Evolutionary conservation across 805 yeast genomes (phyloP).

Genomic region (Ogataea kodamae): DNA sequence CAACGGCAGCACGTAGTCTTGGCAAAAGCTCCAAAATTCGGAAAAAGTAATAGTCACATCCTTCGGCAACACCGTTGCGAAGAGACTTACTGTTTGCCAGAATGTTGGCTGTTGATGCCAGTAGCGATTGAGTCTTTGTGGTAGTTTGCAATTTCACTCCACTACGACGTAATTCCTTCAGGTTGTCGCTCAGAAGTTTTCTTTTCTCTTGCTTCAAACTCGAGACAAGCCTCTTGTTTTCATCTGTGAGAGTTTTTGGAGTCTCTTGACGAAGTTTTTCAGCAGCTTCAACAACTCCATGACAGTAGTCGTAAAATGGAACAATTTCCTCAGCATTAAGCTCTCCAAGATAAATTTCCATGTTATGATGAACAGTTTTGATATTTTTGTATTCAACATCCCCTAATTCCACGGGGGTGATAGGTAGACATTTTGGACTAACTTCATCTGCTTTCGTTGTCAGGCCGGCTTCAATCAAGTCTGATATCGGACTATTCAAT

Average conservation of each 20-base stretch:
- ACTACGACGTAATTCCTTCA: constrained; percentile 68
- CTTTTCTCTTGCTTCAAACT: constrained; percentile 79
- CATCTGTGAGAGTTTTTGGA: constrained; percentile 67
- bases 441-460: constrained; percentile 11
- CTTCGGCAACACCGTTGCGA: constrained; percentile 35
- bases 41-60: constrained; percentile 55
- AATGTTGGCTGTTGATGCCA: constrained; percentile 59
- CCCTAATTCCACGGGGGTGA: background rate
- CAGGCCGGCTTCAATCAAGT: constrained; percentile 60
- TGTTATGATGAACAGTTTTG: constrained; percentile 47
- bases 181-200: constrained; percentile 69
- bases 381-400: constrained; percentile 48
- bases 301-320: constrained; percentile 51
- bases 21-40: constrained; percentile 78
- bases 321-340: constrained; percentile 41
- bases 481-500: constrained; percentile 47
- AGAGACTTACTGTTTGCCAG: constrained; percentile 54
- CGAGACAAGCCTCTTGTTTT: constrained; percentile 65
- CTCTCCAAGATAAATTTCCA: constrained; percentile 45
- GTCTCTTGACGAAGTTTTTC: constrained; percentile 70
- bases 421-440: constrained; percentile 5
- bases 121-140: constrained; percentile 60
- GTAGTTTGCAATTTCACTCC: constrained; percentile 71
- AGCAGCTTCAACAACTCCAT: constrained; percentile 52
- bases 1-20: constrained; percentile 62